A percentile compares a stretch with the other conserved stretches of the same genome.
phyloP scores from a whole-genome alignment of 192 early-diverging fungal species.

The Coemansia sp. region DNA sequence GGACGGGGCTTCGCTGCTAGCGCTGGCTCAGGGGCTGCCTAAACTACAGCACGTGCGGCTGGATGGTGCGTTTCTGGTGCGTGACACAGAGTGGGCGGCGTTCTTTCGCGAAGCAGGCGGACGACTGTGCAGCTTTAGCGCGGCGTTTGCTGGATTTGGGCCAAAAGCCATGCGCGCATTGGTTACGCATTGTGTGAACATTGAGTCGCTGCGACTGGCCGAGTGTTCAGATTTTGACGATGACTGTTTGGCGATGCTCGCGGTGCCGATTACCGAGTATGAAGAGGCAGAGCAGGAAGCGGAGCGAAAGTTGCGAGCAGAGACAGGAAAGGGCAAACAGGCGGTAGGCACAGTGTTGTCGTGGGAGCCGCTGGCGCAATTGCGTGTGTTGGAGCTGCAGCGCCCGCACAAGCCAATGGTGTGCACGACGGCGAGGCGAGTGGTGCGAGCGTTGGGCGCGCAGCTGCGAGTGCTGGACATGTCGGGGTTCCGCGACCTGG shows the following conservation, averaged over 20 bases:
- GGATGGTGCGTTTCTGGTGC: slow-evolving; percentile 70
- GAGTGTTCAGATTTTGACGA: slow-evolving; percentile 61
- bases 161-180: slow-evolving; percentile 54
- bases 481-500: slow-evolving; percentile 39
- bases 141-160: slow-evolving; percentile 61
- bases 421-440: slow-evolving; percentile 23
- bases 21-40: slow-evolving; percentile 38
- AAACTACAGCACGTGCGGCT: slow-evolving; percentile 59
- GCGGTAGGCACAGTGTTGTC: slow-evolving; percentile 2
- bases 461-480: slow-evolving; percentile 35
- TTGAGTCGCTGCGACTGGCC: slow-evolving; percentile 62
- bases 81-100: slow-evolving; percentile 55
- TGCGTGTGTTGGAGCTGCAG: slow-evolving; percentile 23
- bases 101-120: slow-evolving; percentile 59
- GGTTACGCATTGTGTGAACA: slow-evolving; percentile 55
- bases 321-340: not conserved
- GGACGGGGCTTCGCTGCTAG: slow-evolving; percentile 48
- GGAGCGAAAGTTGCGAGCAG: slow-evolving; percentile 23
- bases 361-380: slow-evolving; percentile 28
- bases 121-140: slow-evolving; percentile 56
- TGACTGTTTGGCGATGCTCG: slow-evolving; percentile 46
- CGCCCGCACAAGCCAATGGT: slow-evolving; percentile 31
- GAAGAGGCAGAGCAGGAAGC: slow-evolving; percentile 36
- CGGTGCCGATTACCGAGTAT: slow-evolving; percentile 31
- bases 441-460: slow-evolving; percentile 25